Conservation (phyloP, 2,329 filamentous ascomycete species). For the Alternaria postmessia region DNA sequence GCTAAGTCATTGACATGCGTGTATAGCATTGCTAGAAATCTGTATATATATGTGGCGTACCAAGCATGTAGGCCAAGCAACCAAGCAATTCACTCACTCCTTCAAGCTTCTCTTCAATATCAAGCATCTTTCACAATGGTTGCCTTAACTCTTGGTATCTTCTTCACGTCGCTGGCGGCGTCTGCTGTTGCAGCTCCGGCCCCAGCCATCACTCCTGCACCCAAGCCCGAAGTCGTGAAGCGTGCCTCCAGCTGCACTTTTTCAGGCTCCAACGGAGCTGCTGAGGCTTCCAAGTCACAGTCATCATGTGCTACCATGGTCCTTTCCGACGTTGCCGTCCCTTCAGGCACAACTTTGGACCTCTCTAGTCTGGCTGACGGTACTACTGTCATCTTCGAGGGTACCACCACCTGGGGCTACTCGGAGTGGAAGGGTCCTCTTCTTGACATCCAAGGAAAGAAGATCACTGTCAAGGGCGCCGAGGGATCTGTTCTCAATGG, state of each 20-base stretch:
- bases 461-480: conserved; percentile 67
- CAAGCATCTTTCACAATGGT: conserved; percentile 22
- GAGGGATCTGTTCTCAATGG: conserved; percentile 64
- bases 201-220: conserved; percentile 30
- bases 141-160: conserved; percentile 23
- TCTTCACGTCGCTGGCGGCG: conserved; percentile 28
- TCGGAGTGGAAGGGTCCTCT: conserved; percentile 71
- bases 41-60: conserved; percentile 18
- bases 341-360: conserved; percentile 66
- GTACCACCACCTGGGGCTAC: conserved; percentile 71
- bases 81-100: conserved; percentile 15
- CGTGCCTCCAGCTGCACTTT: conserved; percentile 61
- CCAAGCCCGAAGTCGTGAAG: conserved; percentile 23
- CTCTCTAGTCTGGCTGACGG: conserved; percentile 61
- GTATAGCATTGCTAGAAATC: not conserved
- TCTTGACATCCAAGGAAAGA: conserved; percentile 64
- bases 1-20: not conserved
- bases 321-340: conserved; percentile 63
- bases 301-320: conserved; percentile 63
- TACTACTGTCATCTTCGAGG: conserved; percentile 67
- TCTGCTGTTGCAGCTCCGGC: conserved; percentile 35
- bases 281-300: conserved; percentile 58
- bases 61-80: conserved; percentile 26
- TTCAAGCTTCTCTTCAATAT: conserved; percentile 11
- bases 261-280: conserved; percentile 54